Base-by-base conservation (phyloP, 1,139 yeast genomes). In the Yamadazyma sp. region DNA sequence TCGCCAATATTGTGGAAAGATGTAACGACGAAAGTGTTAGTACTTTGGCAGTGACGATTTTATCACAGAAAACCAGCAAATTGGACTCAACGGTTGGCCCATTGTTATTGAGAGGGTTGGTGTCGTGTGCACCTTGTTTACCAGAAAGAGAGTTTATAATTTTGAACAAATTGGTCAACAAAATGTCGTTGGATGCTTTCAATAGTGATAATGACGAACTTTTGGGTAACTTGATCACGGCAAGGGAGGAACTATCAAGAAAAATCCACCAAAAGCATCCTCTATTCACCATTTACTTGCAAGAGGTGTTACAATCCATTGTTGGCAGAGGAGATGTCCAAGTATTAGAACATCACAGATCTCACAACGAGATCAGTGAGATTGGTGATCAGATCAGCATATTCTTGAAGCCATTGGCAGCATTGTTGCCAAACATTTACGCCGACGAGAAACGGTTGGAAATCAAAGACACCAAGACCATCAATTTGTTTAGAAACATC, bases 241-340 rank as follows among this genome's bases (percentile, higher is more conserved):
- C 87, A 0, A 72, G 83, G 56, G 60, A 66, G 14, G 64, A 64
- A 9, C 70, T 87, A 26, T 76, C 95, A 0, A 57, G 59, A n/a
- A 60, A 62, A 6, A 60, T 80, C 26, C 48, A 14, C 8, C 55
- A 57, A 27, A 50, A 64, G 3, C 62, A 66, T 33, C 80, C 79
- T 5, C 64, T 82, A 29, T 86, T 70, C 59, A 64, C 61, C 4
- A 64, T 76, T 6, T 87, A 83, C 49, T 65, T 92, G 47, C 72
- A 71, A 31, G 92, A 86, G 46, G 60, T 88, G 18, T 69, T 92
- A 42, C 76, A 74, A 24, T 73, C 78, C 1, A 83, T 89, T 36
- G 76, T 87, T 27, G 71, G 84, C 31, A 81, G 83, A 54, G 97
- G 97, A 33, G 96, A 89, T 50, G 87, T 84, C 15, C 87, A 80